Base-by-base conservation (phyloP, 2,329 filamentous ascomycete genomes). In the Coniochaeta ligniaria region DNA sequence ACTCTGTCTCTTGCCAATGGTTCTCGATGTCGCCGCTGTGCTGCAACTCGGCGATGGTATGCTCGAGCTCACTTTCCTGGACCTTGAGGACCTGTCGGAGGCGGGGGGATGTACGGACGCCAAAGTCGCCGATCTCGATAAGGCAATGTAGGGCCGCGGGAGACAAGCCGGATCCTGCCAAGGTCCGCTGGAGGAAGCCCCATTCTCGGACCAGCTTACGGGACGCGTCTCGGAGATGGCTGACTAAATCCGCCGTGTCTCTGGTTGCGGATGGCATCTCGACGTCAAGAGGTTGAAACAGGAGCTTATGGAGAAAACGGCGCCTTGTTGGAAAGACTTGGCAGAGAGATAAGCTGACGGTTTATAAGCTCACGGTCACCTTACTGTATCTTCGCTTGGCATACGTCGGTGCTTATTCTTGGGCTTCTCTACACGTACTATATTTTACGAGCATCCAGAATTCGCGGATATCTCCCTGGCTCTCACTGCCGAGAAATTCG, bases 171-270 rank as follows among this genome's bases (percentile, higher is more conserved):
- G 66, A 66, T 1, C 61, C 63, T 9, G 64, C 64, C 11, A 66
- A 50, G 4, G 60, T 67, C 6, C 63, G 59, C 31, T 58, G 64
- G 50, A 69, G 63, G 59, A 71, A 69, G 4, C 66, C 68, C 63
- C 67, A 63, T 60, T 70, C 68, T 11, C 69, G 64, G 16, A 68
- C 66, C 20, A 71, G 63, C 55, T 64, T 65, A 16, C 66, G 62
- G 3, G 65, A 68, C 11, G 67, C 67, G 12, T 64, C 63, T 5
- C 67, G 65, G 59, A 70, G 63, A 22, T 64, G 60, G n/a, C 60
- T 22, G 28, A 66, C 50, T 50, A 61, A 47, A 24, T 60, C 57
- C 45, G 12, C 22, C 33, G 60, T 26, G 55, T 35, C 6, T 7
- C n/a, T 38, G 17, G 56, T 55, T 24, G 35, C 45, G 4, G 24